Evolutionary conservation across 495 filamentous ascomycete species (phyloP).

Genomic region (Cercophora samala): DNA sequence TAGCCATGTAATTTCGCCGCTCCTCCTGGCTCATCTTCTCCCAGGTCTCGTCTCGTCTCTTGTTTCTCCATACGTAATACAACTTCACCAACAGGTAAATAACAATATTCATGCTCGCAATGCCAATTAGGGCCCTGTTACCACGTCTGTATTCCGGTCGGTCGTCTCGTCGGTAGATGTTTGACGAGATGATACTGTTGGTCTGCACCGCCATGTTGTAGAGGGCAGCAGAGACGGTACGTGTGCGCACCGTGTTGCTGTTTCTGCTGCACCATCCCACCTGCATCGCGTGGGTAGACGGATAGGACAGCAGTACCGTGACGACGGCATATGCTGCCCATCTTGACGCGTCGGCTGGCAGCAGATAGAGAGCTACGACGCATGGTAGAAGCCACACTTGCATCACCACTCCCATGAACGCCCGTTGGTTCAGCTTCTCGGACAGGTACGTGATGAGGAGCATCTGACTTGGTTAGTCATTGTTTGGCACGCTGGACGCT

Average conservation of each 20-base stretch:
- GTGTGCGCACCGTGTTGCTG: constrained; percentile 63
- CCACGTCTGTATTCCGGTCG: constrained; percentile 64
- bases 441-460: constrained; percentile 51
- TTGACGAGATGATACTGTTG: constrained; percentile 18
- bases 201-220: constrained; percentile 47
- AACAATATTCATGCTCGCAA: constrained; percentile 39
- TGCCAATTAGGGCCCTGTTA: constrained; percentile 59
- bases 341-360: constrained; percentile 33
- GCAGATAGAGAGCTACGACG: constrained; percentile 48
- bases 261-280: constrained; percentile 64
- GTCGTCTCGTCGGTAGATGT: constrained; percentile 49
- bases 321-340: constrained; percentile 57
- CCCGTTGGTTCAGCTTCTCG: constrained; percentile 50
- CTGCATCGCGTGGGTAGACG: constrained; percentile 51
- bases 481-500: no score
- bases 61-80: constrained; percentile 47
- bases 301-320: constrained; percentile 49
- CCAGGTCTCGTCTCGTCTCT: constrained; percentile 40
- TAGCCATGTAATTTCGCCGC: constrained; percentile 36
- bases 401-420: constrained; percentile 46
- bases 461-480: not conserved
- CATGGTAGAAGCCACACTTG: constrained; percentile 57
- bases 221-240: constrained; percentile 60
- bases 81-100: constrained; percentile 40
- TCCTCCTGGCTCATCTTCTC: constrained; percentile 40